Conservation (phyloP, 2,329 filamentous ascomycete species). For the Phaeosphaeriaceae sp. region DNA sequence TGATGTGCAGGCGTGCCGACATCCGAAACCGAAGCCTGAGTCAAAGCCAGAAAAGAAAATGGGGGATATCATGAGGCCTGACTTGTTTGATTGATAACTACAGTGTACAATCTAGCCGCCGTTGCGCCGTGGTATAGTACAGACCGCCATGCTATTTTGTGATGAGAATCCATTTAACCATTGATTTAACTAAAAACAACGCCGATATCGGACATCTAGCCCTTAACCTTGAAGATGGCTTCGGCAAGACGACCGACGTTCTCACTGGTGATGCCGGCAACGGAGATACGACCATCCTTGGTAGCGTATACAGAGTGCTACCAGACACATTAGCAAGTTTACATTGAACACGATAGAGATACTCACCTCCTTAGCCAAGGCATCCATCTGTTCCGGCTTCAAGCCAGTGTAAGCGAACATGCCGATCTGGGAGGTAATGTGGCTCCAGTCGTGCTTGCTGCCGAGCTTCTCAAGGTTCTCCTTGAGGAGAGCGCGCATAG, state of each 20-base stretch:
- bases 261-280: slow-evolving; percentile 80
- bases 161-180: slow-evolving; percentile 8
- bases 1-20: background rate
- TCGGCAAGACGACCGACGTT: slow-evolving; percentile 83
- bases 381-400: slow-evolving; percentile 88
- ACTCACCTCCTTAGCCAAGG: slow-evolving; percentile 80
- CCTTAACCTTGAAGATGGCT: slow-evolving; percentile 84
- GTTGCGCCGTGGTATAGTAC: slow-evolving; percentile 15
- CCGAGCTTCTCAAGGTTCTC: slow-evolving; percentile 93
- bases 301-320: slow-evolving; percentile 95
- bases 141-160: slow-evolving; percentile 14
- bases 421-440: slow-evolving; percentile 96
- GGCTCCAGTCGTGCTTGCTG: slow-evolving; percentile 96
- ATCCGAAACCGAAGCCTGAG: background rate
- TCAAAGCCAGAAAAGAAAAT: background rate
- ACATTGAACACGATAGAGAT: background rate
- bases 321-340: slow-evolving; percentile 15
- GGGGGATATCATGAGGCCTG: background rate
- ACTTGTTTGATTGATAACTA: slow-evolving; percentile 8
- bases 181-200: slow-evolving; percentile 14
- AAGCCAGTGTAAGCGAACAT: slow-evolving; percentile 99
- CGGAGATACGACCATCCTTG: slow-evolving; percentile 86
- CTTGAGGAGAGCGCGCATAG: slow-evolving; percentile 94
- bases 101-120: slow-evolving; percentile 18
- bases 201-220: slow-evolving; percentile 45